A percentile compares a stretch with the other conserved stretches of the same genome.
Conservation (phyloP, 176 grass and related monocot genomes). For the Stipa capillata region DNA sequence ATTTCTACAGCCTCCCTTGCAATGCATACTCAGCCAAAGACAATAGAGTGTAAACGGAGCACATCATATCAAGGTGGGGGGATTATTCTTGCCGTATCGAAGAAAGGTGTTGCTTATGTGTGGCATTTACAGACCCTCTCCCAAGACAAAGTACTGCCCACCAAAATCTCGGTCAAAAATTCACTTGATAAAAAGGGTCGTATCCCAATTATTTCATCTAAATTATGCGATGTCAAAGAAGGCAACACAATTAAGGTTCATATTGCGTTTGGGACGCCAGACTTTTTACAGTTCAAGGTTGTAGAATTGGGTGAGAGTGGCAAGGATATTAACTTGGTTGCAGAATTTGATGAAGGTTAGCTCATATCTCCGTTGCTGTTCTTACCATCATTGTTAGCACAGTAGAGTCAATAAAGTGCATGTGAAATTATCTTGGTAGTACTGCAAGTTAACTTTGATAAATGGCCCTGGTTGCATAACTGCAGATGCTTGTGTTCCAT, state of each 20-base stretch:
- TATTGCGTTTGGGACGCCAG: conserved; percentile 26
- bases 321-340: conserved; percentile 14
- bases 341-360: conserved; percentile 16
- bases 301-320: conserved; percentile 33
- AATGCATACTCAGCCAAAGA: conserved; percentile 35
- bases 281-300: conserved; percentile 35
- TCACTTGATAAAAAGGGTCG: conserved; percentile 16
- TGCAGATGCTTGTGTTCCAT: background rate
- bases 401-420: background rate
- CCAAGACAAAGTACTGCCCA: conserved; percentile 1
- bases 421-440: background rate
- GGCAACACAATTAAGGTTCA: conserved; percentile 26
- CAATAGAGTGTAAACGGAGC: conserved; percentile 29
- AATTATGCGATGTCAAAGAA: conserved; percentile 29
- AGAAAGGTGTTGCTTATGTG: conserved; percentile 45
- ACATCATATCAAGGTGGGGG: conserved; percentile 5
- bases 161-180: conserved; percentile 33
- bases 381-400: background rate
- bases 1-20: conserved; percentile 5
- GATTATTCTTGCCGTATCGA: conserved; percentile 45
- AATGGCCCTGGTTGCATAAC: background rate
- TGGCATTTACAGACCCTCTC: conserved; percentile 41
- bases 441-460: background rate
- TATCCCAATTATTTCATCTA: conserved; percentile 36
- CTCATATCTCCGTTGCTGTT: background rate